These are phyloP conservation scores for Eucalyptus victrix DNA, from an alignment of 345 rosid genomes.

Conservation along the genomic window DNA sequence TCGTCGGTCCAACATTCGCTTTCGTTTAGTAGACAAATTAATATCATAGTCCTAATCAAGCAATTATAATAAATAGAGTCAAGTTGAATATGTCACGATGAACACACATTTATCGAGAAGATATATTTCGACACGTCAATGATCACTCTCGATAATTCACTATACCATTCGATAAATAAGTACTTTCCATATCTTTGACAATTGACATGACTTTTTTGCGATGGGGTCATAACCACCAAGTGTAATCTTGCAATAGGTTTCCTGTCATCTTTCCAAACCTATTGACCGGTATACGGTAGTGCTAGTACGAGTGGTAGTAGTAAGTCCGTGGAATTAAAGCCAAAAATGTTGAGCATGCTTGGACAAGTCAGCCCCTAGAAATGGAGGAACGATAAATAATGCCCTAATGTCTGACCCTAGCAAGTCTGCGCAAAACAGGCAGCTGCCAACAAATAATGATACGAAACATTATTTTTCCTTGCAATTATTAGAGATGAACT, in stretches of 20 bases:
- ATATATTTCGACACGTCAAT: not conserved
- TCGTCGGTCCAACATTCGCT: not conserved
- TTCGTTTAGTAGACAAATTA: not conserved
- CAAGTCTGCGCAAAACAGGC: not conserved
- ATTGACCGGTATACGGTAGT: not conserved
- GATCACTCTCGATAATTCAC: fast-evolving
- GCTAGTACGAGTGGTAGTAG: not conserved
- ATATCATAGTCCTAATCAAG: not conserved
- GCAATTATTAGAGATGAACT: not conserved
- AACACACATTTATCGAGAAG: not conserved
- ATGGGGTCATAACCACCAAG: fast-evolving
- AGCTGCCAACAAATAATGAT: not conserved
- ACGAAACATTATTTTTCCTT: not conserved
- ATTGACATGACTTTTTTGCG: fast-evolving
- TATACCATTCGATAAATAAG: not conserved
- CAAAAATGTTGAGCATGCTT: not conserved
- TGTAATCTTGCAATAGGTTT: not conserved
- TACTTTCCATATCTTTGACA: too few relatives aligned
- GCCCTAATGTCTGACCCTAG: not conserved
- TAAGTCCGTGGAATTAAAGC: not conserved
- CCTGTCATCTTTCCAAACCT: not conserved
- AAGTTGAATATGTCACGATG: not conserved
- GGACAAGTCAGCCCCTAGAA: not conserved
- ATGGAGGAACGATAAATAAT: not conserved
- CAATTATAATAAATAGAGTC: not conserved